A percentile compares a stretch with the other conserved stretches of the same genome.
These are phyloP conservation scores for Candida fluviatilis DNA, from an alignment of 805 yeast genomes.

Conservation along the genomic window DNA sequence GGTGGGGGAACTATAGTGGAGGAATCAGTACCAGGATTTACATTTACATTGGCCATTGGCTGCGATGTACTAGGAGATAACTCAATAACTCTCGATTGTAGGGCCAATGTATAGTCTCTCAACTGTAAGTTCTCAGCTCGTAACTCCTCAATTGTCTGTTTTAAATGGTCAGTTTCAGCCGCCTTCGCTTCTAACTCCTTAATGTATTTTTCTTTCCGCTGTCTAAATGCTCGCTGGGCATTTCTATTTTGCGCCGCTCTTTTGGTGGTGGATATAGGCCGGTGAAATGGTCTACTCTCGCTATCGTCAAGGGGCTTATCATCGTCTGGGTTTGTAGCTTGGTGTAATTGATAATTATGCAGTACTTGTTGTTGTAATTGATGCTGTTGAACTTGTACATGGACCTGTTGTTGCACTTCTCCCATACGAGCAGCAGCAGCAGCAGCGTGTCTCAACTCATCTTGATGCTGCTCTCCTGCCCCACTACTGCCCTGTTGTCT, in stretches of 20 bases:
- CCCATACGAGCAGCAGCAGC: conserved; percentile 5
- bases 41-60: conserved; percentile 6
- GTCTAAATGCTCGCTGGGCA: conserved; percentile 89
- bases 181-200: conserved; percentile 75
- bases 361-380: conserved; percentile 11
- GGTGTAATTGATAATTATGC: conserved; percentile 6
- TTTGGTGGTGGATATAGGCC: conserved; percentile 60
- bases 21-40: conserved; percentile 38
- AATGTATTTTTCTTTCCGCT: conserved; percentile 75
- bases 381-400: conserved; percentile 9
- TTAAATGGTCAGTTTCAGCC: conserved; percentile 55
- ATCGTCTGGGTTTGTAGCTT: neutral
- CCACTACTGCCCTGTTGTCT: neutral
- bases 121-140: conserved; percentile 67
- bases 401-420: neutral
- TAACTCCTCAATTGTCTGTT: conserved; percentile 62
- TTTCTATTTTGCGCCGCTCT: conserved; percentile 90
- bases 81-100: conserved; percentile 65
- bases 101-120: conserved; percentile 65
- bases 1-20: conserved; percentile 27
- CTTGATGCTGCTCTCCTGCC: conserved; percentile 6
- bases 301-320: neutral
- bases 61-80: conserved; percentile 17
- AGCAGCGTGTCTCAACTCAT: conserved; percentile 7
- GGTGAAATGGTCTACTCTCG: conserved; percentile 1